These are phyloP conservation scores for Trametes pubescens DNA, from an alignment of 1,284 basidiomycete species.

Conservation along the genomic window DNA sequence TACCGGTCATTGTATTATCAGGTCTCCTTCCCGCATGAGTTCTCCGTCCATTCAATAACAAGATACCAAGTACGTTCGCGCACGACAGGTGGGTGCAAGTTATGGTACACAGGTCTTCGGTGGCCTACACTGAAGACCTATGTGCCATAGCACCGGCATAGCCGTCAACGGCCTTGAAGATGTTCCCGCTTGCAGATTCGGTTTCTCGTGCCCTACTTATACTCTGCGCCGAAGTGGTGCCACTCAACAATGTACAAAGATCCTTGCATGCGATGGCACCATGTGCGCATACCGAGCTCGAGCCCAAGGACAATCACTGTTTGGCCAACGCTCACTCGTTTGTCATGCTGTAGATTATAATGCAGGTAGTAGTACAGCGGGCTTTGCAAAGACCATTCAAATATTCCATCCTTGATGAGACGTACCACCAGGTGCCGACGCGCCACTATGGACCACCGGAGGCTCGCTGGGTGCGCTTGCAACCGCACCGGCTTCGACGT, in stretches of 20 bases:
- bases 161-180: too few species aligned
- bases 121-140: constrained; percentile 15
- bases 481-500: not conserved
- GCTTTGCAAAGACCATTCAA: constrained; percentile 40
- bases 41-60: not conserved
- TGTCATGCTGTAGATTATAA: too few species aligned
- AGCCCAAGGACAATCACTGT: too few species aligned
- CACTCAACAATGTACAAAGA: not conserved
- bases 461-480: not conserved
- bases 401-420: constrained; percentile 18
- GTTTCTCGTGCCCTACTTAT: not conserved
- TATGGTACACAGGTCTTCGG: constrained; percentile 22
- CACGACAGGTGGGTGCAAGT: not conserved
- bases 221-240: not conserved
- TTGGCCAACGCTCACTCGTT: too few species aligned
- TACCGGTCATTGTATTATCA: constrained; percentile 8
- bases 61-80: not conserved
- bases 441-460: not conserved
- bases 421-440: not conserved
- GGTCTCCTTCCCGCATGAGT: not conserved
- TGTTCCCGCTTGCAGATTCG: too few species aligned
- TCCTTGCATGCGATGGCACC: not conserved
- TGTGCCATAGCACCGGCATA: constrained; percentile 8
- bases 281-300: too few species aligned
- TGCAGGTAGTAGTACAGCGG: not conserved